These are phyloP conservation scores for Melanopsichium pennsylvanicum DNA, from an alignment of 1,284 basidiomycete species.

Conservation along the genomic window DNA sequence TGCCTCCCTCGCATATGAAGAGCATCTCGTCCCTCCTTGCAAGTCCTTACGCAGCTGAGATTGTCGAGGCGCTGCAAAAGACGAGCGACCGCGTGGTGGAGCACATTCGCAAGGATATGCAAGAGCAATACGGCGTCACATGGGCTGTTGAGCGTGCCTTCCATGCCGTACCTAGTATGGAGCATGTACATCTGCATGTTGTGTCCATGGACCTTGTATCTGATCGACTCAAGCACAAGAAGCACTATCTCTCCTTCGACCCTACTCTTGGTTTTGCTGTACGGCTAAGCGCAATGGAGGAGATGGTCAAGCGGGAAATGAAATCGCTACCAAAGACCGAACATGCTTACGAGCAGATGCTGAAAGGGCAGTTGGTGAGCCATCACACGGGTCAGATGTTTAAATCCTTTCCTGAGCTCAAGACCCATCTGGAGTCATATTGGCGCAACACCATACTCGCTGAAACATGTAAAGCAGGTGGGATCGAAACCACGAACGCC, in stretches of 20 bases:
- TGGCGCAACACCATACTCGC: conserved; percentile 13
- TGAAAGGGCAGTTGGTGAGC: conserved; percentile 27
- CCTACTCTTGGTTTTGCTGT: conserved; percentile 87
- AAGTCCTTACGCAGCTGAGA: conserved; percentile 43
- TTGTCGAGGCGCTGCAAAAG: conserved; percentile 37
- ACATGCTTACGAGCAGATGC: conserved; percentile 28
- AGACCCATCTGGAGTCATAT: conserved; percentile 27
- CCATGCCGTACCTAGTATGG: conserved; percentile 77
- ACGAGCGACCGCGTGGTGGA: conserved; percentile 48
- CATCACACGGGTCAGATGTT: conserved; percentile 21
- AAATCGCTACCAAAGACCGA: conserved; percentile 16
- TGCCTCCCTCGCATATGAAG: conserved; percentile 46
- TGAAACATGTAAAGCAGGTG: not conserved
- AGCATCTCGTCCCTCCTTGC: conserved; percentile 44
- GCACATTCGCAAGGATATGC: conserved; percentile 83
- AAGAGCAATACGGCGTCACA: conserved; percentile 64
- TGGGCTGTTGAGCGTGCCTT: conserved; percentile 73
- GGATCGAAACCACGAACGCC: not conserved
- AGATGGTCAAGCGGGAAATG: conserved; percentile 2
- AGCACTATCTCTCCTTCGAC: conserved; percentile 88
- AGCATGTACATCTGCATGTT: conserved; percentile 65
- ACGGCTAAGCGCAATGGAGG: conserved; percentile 71
- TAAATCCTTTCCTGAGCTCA: conserved; percentile 27
- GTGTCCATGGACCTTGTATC: conserved; percentile 83
- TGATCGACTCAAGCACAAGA: conserved; percentile 82